A percentile compares a stretch with the other conserved stretches of the same genome.
These are phyloP conservation scores for Aspergillus sp. DNA, from an alignment of 2,329 filamentous ascomycete species.

Conservation along the genomic window DNA sequence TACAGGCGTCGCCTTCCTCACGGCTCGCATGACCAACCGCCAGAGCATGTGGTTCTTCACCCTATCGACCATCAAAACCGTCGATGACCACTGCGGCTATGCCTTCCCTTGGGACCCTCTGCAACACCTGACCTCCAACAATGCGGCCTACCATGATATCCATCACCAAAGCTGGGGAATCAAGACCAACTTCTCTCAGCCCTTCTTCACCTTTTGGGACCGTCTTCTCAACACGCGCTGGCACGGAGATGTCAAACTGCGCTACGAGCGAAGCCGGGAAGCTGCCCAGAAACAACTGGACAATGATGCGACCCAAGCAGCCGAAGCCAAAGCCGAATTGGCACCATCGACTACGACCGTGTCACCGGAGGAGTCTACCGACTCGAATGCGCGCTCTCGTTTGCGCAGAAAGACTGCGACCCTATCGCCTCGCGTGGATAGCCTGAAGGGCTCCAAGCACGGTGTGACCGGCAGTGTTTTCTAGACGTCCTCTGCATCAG, in stretches of 20 bases:
- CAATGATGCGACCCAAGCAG: slow-evolving; percentile 33
- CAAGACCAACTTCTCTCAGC: slow-evolving; percentile 60
- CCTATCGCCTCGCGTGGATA: slow-evolving; percentile 29
- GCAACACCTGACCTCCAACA: slow-evolving; percentile 89
- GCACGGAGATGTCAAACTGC: slow-evolving; percentile 62
- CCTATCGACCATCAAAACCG: slow-evolving; percentile 87
- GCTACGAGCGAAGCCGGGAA: slow-evolving; percentile 57
- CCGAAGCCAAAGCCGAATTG: slow-evolving; percentile 23
- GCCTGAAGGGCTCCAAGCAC: slow-evolving; percentile 35
- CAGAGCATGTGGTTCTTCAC: slow-evolving; percentile 90
- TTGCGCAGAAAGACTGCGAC: slow-evolving; percentile 35
- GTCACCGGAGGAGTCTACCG: slow-evolving; percentile 22
- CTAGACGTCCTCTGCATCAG: slow-evolving; percentile 22
- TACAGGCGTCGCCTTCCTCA: slow-evolving; percentile 77
- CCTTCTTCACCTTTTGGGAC: slow-evolving; percentile 92
- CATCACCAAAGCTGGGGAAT: slow-evolving; percentile 99
- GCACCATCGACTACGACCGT: slow-evolving; percentile 22
- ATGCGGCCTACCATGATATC: slow-evolving; percentile 94
- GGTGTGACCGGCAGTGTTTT: slow-evolving; percentile 40
- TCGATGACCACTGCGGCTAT: slow-evolving; percentile 97
- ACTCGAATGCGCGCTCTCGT: slow-evolving; percentile 26
- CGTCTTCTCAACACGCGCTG: slow-evolving; percentile 76
- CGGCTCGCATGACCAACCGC: slow-evolving; percentile 76
- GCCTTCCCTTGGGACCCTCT: slow-evolving; percentile 92
- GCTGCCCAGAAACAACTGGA: slow-evolving; percentile 58